A percentile compares a stretch with the other conserved stretches of the same genome.
Conservation (phyloP, 306 rosid species). For the Pyrus betulifolia region DNA sequence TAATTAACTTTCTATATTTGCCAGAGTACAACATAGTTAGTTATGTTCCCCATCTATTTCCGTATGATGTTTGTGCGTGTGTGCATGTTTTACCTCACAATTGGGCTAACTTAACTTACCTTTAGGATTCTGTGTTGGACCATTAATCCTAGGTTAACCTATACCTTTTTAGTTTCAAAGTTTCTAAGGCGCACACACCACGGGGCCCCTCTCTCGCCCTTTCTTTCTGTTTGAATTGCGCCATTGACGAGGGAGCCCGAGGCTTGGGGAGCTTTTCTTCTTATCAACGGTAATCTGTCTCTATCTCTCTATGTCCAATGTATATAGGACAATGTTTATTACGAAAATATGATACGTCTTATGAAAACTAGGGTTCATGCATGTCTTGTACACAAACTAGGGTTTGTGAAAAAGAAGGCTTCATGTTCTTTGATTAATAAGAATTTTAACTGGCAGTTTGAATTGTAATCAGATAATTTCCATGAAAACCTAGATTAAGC, state of each 20-base stretch:
- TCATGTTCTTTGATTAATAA: not conserved
- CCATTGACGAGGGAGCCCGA: constrained; percentile 1
- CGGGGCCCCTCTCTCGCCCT: not conserved
- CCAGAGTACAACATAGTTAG: not conserved
- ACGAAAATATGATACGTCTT: not conserved
- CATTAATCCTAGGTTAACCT: not conserved
- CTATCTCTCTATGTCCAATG: not conserved
- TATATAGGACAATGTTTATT: not conserved
- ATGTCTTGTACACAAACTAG: not conserved
- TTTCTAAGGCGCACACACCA: not conserved
- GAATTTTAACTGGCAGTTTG: not conserved
- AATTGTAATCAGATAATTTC: not conserved
- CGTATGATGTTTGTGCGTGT: not conserved
- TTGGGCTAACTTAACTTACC: not conserved
- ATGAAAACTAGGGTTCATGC: not conserved
- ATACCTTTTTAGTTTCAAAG: not conserved
- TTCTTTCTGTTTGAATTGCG: not conserved
- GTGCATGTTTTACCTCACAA: not conserved
- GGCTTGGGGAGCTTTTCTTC: not conserved
- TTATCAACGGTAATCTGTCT: not conserved
- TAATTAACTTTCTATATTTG: not conserved
- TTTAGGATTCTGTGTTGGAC: not conserved
- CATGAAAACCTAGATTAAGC: not conserved
- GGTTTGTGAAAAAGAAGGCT: not conserved
- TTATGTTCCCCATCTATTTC: not conserved